A percentile compares a stretch with the other conserved stretches of the same genome.
Evolutionary conservation across 441 rosid species (phyloP).

Genomic region (Erodium chrysanthum): DNA sequence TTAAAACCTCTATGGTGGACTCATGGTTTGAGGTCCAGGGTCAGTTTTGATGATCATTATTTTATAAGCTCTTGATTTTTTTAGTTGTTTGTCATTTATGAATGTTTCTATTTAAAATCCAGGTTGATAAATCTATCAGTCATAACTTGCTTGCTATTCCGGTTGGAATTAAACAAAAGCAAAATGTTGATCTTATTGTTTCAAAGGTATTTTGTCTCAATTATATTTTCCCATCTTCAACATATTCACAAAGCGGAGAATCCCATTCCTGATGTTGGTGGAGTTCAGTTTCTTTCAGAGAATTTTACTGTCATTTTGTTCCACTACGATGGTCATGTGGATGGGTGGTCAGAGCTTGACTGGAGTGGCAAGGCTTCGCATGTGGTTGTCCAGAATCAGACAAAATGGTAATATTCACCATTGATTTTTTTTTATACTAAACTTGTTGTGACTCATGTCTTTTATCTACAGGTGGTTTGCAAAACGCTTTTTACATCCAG

Average conservation of each 20-base stretch:
- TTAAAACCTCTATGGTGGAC: conserved; percentile 84
- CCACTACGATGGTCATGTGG: conserved; percentile 81
- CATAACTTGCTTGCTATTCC: conserved; percentile 71
- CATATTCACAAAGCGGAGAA: neutral
- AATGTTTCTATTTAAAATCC: conserved; percentile 20
- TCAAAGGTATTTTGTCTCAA: conserved; percentile 49
- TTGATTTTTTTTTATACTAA: neutral
- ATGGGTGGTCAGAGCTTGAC: conserved; percentile 73
- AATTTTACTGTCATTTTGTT: conserved; percentile 79
- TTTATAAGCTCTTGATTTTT: no score
- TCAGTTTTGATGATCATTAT: conserved; percentile 11
- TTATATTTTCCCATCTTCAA: conserved; percentile 10
- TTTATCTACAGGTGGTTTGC: conserved; percentile 80
- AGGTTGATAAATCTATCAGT: conserved; percentile 38
- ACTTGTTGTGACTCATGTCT: neutral
- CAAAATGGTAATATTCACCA: conserved; percentile 55
- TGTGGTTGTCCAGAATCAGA: conserved; percentile 83
- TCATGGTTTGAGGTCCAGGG: conserved; percentile 60
- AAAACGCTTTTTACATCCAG: conserved; percentile 91
- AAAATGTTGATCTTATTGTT: conserved; percentile 53
- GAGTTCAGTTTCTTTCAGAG: conserved; percentile 79
- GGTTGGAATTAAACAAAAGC: conserved; percentile 76
- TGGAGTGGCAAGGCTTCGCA: conserved; percentile 79
- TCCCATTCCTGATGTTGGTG: conserved; percentile 32
- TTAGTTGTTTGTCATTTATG: conserved; percentile 12